These are phyloP conservation scores for Plectosphaerella plurivora DNA, from an alignment of 2,329 filamentous ascomycete genomes.

Conservation along the genomic window DNA sequence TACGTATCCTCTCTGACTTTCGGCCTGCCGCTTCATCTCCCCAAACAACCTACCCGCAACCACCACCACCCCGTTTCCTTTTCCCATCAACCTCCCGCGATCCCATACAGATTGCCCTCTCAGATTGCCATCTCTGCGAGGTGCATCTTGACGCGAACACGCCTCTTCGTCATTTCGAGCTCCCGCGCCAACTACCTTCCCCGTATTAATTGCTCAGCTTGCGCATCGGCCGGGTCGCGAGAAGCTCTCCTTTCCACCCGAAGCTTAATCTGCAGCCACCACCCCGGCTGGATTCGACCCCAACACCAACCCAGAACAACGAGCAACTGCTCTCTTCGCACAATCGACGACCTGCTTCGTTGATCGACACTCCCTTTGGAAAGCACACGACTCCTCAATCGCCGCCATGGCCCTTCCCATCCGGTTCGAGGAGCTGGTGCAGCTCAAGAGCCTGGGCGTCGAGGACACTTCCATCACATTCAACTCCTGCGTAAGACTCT, in stretches of 20 bases:
- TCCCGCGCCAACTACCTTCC: constrained; percentile 7
- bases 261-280: background rate
- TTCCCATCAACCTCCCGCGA: constrained; percentile 5
- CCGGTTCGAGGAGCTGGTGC: constrained; percentile 88
- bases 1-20: constrained; percentile 12
- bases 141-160: constrained; percentile 9
- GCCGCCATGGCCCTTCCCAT: constrained; percentile 68
- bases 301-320: background rate
- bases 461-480: constrained; percentile 61
- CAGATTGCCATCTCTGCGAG: constrained; percentile 14
- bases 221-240: constrained; percentile 11
- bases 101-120: constrained; percentile 9
- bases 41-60: constrained; percentile 9
- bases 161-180: constrained; percentile 6
- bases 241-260: constrained; percentile 9
- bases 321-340: background rate
- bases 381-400: constrained; percentile 6
- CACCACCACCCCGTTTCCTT: background rate
- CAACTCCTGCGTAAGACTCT: constrained; percentile 67
- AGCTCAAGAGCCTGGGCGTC: constrained; percentile 48
- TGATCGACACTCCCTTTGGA: constrained; percentile 5
- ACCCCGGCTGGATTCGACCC: background rate
- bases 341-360: constrained; percentile 2
- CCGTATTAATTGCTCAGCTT: constrained; percentile 13
- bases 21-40: constrained; percentile 2